Conservation (phyloP, 164 flowering plant species). For the Nymphaea thermarum region DNA sequence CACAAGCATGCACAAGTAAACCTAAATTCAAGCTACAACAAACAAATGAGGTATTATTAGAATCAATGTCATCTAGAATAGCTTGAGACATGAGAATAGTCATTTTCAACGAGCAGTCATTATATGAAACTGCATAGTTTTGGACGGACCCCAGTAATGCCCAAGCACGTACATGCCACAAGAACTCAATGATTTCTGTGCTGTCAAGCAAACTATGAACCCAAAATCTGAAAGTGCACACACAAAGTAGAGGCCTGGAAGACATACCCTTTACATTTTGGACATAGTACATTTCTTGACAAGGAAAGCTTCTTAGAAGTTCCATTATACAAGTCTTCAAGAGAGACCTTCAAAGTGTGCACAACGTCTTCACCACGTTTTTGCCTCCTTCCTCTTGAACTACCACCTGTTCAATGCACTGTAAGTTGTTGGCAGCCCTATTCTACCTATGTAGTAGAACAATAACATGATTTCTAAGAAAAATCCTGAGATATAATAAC, state of each 20-base stretch:
- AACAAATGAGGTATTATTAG: no score
- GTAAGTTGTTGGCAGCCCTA: background rate
- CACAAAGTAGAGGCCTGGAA: constrained; percentile 1
- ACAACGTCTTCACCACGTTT: constrained; percentile 59
- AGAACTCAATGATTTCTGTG: background rate
- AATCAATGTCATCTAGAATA: no score
- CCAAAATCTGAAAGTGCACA: background rate
- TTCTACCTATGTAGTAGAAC: background rate
- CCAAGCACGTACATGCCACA: background rate
- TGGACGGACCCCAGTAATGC: constrained; percentile 39
- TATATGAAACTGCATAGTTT: background rate
- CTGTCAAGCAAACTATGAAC: background rate
- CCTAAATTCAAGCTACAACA: no score
- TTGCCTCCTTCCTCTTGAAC: constrained; percentile 45
- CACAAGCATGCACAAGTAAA: no score
- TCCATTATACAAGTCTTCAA: constrained; percentile 60
- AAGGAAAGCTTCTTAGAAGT: constrained; percentile 54
- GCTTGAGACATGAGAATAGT: no score
- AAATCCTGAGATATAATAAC: background rate
- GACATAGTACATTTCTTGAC: constrained; percentile 37
- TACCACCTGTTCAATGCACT: constrained; percentile 16
- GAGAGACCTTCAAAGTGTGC: constrained; percentile 44
- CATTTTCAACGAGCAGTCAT: no score
- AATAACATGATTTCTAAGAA: background rate
- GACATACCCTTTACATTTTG: constrained; percentile 55